Evolutionary conservation across 228 moss, liverwort and hornwort genomes (phyloP), one percentile per base, ranked within the genome.

Genomic region (Sphagnum fallax): DNA sequence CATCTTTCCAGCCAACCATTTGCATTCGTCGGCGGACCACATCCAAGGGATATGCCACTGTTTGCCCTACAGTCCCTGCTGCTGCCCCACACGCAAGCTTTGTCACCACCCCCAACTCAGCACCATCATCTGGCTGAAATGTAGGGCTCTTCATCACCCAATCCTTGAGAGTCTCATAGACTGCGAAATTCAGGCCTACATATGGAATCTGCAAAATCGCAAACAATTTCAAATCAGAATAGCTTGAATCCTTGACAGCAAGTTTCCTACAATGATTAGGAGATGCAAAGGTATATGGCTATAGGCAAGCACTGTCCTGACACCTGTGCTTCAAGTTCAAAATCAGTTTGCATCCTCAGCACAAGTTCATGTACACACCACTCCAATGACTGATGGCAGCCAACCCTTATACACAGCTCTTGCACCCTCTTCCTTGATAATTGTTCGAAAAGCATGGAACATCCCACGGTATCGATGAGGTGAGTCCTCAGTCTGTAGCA

Each of bases 1-100:
- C 92, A 65, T 92, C 91, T 71, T 96, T 92, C 96, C 96, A 96
- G 49, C 96, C 96, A 62, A 91, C 91, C 96, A 96, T 96, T 83
- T 96, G 96, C 86, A 96, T 78, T 70, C 96, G 87, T 53, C 96
- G 81, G 50, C 96, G 92, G 47, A 96, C 89, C 57, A 96, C 96
- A 74, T 96, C 96, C 68, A 96, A 79, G 52, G 96, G 96, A 65
- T 96, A 96, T 58, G 96, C 96, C 50, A 96, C 96, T 12, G 96
- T 96, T 81, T 96, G 92, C 50, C 96, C 96, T 57, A 96, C 92
- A 16, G 96, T 96, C 53, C 96, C 96, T 52, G 96, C 96, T 65
- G 96, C 91, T 53, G 96, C 96, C 76, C 96, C 96, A 78, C 96
- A 96, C 48, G 77, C 89, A 63, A 96, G 80, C 89, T 96, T 96